A percentile compares a stretch with the other conserved stretches of the same genome.
Conservation (phyloP, 306 rosid species). For the Rosa lucieae region DNA sequence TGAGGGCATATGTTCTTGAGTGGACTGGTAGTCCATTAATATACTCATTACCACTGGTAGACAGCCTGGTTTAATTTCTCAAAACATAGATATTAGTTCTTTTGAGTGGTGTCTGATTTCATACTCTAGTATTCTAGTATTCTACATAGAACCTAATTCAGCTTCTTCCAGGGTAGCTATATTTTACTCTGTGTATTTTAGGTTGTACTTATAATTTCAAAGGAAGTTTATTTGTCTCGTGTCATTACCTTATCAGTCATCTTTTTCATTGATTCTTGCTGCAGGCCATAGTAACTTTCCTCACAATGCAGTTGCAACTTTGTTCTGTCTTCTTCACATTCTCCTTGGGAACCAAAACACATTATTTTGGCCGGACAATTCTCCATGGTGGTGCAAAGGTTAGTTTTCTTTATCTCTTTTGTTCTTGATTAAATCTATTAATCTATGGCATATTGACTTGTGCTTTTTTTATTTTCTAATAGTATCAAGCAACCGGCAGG, state of each 20-base stretch:
- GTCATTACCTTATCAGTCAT: background rate
- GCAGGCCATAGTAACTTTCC: constrained; percentile 87
- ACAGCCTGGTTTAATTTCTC: background rate
- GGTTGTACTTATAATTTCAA: background rate
- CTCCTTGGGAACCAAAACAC: constrained; percentile 86
- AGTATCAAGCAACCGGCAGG: constrained; percentile 97
- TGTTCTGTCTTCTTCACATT: constrained; percentile 91
- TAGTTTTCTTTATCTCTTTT: constrained; percentile 29
- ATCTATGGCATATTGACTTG: constrained; percentile 4
- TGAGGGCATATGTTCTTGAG: background rate
- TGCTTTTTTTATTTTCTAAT: constrained; percentile 36
- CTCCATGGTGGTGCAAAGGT: constrained; percentile 99
- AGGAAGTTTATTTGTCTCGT: background rate
- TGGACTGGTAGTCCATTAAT: background rate
- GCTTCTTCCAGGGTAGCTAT: background rate
- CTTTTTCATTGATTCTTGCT: constrained; percentile 29
- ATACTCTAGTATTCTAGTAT: background rate
- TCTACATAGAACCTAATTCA: background rate
- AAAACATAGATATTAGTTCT: background rate
- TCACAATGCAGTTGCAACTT: constrained; percentile 95
- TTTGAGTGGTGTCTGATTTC: background rate
- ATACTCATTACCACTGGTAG: background rate
- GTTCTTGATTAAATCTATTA: background rate
- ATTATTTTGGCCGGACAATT: constrained; percentile 94
- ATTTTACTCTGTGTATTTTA: background rate